These are phyloP conservation scores for Urochloa ruziziensis DNA, from an alignment of 176 grass and related monocot species.

Conservation along the genomic window DNA sequence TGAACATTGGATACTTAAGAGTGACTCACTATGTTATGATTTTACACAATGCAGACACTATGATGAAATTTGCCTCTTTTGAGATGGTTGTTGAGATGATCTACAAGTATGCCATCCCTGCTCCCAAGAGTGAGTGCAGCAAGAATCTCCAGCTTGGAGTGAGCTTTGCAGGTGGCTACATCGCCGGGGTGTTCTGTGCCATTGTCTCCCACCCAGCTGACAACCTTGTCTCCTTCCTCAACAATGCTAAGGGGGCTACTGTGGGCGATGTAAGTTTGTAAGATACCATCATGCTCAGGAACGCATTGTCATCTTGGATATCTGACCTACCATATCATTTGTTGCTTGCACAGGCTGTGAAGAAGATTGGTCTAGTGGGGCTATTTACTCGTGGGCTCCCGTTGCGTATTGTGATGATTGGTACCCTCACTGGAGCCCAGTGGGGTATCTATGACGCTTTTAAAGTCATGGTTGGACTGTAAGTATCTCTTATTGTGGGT, in stretches of 20 bases:
- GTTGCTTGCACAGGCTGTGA: constrained; percentile 63
- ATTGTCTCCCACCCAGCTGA: constrained; percentile 82
- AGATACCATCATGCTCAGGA: not conserved
- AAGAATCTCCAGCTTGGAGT: constrained; percentile 72
- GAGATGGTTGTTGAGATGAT: constrained; percentile 72
- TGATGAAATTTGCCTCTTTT: constrained; percentile 88
- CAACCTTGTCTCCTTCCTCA: constrained; percentile 80
- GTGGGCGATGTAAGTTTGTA: constrained; percentile 60
- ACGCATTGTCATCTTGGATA: not conserved
- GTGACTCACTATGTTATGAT: not conserved
- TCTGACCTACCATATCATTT: not conserved
- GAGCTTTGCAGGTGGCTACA: constrained; percentile 80
- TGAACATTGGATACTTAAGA: not conserved
- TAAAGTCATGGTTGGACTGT: constrained; percentile 89
- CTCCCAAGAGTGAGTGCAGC: constrained; percentile 72
- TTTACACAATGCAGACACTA: constrained; percentile 56
- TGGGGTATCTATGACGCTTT: constrained; percentile 86
- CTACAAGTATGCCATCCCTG: constrained; percentile 64
- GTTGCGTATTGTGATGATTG: constrained; percentile 81
- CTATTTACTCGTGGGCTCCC: constrained; percentile 72
- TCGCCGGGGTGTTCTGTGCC: constrained; percentile 71
- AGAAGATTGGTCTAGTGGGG: constrained; percentile 69
- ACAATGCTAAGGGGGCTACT: constrained; percentile 68
- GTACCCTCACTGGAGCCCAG: constrained; percentile 72
- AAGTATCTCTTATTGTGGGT: constrained; percentile 34